Conservation (phyloP, 495 filamentous ascomycete genomes). For the Penicillium macrosclerotiorum region DNA sequence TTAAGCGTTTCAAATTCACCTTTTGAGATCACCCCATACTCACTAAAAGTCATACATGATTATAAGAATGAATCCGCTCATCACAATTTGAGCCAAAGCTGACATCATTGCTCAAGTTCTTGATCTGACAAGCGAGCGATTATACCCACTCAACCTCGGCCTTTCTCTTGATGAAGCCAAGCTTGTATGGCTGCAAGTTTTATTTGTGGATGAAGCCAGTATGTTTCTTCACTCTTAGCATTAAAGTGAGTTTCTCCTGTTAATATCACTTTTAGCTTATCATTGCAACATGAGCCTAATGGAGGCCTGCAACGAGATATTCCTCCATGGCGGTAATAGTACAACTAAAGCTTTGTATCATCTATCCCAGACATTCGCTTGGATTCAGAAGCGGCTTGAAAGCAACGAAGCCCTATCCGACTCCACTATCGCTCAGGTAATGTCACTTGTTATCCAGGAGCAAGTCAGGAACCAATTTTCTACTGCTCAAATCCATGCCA, state of each 20-base stretch:
- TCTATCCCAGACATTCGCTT: slow-evolving; percentile 20
- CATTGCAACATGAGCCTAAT: slow-evolving; percentile 20
- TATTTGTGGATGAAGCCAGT: slow-evolving; percentile 21
- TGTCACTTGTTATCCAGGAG: slow-evolving; percentile 19
- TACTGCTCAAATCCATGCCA: slow-evolving; percentile 18
- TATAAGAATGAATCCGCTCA: slow-evolving; percentile 7
- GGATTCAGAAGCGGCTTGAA: slow-evolving; percentile 13
- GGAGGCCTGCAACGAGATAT: slow-evolving; percentile 24
- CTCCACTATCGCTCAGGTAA: slow-evolving; percentile 16
- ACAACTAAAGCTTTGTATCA: slow-evolving; percentile 21
- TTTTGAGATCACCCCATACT: slow-evolving; percentile 10
- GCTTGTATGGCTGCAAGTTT: slow-evolving; percentile 13
- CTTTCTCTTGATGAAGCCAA: slow-evolving; percentile 22
- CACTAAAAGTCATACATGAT: slow-evolving; percentile 14
- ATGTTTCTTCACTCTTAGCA: slow-evolving; percentile 2
- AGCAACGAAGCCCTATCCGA: slow-evolving; percentile 22
- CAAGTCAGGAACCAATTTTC: slow-evolving; percentile 12
- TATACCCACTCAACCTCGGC: slow-evolving; percentile 20
- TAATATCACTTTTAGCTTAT: slow-evolving; percentile 10
- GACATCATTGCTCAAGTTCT: not conserved
- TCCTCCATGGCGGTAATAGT: slow-evolving; percentile 8
- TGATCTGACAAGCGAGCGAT: slow-evolving; percentile 7
- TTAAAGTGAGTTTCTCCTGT: not conserved
- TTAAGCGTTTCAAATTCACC: slow-evolving; percentile 7
- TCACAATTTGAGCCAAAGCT: not conserved